phyloP scores from a whole-genome alignment of 805 yeast genomes.

The Cyberlindnera americana region DNA sequence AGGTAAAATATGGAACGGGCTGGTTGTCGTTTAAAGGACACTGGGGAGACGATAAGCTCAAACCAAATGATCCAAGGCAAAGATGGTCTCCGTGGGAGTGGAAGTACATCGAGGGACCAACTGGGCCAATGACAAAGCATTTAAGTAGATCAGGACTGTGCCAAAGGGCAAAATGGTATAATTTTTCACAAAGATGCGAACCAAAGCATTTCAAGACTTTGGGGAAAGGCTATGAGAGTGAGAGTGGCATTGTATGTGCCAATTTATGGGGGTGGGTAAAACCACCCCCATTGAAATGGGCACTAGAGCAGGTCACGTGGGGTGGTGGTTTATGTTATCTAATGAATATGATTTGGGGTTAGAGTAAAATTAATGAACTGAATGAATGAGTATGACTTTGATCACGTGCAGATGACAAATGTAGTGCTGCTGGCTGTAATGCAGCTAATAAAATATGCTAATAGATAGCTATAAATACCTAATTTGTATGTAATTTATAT shows the following conservation, averaged over 20 bases:
- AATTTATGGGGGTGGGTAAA: constrained; percentile 49
- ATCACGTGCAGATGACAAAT: no score
- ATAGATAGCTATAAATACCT: no score
- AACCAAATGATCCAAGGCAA: constrained; percentile 72
- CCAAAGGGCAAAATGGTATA: constrained; percentile 91
- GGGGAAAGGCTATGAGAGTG: constrained; percentile 88
- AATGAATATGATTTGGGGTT: constrained; percentile 47
- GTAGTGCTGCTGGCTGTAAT: no score
- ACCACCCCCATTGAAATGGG: constrained; percentile 47
- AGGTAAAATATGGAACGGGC: constrained; percentile 29
- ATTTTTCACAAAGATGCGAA: constrained; percentile 78
- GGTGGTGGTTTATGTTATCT: constrained; percentile 59
- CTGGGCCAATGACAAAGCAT: constrained; percentile 83
- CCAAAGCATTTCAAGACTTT: constrained; percentile 67
- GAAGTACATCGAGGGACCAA: constrained; percentile 89
- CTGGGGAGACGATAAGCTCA: constrained; percentile 85
- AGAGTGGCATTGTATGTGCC: constrained; percentile 79
- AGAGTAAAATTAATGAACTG: background rate
- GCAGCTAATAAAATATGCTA: no score
- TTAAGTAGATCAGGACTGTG: constrained; percentile 69
- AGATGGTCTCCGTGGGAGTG: constrained; percentile 85
- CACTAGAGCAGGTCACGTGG: constrained; percentile 51
- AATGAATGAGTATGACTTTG: no score
- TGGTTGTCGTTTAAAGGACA: constrained; percentile 83
- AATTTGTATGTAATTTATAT: no score